Base-by-base conservation (phyloP, 306 rosid genomes). In the Trifolium pratense region DNA sequence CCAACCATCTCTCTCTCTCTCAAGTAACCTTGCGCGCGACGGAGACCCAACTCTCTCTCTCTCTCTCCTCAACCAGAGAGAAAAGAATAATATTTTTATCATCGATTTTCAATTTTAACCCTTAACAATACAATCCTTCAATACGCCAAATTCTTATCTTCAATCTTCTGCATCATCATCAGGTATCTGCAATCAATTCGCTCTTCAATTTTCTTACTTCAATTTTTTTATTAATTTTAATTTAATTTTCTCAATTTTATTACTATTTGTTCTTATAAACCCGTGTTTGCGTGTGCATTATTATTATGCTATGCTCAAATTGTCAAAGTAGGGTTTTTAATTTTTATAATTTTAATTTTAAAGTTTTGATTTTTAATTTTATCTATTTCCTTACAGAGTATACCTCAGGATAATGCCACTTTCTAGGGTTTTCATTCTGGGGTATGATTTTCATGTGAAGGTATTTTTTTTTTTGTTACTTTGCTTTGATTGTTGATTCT, bases 371-470 rank as follows among this genome's bases (percentile, higher is more conserved):
- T 21, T 49, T 53, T 11, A 11, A 37, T 74, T 26, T 31, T 7
- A 3, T 66, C 62, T 71, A 40, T 64, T 76, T 81, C 75, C 48
- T 84, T 80, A 88, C 80, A 83, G 84, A 81, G 86, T 57, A n/a
- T n/a, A 71, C 45, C 75, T 79, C 56, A 61, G 72, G 84, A 75
- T 81, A 81, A 78, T 88, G 83, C 78, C 61, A 73, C 74, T 76
- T 76, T 87, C 73, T 87, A 89, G 92, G 95, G 92, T 84, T 91
- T 89, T 66, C 66, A 80, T 51, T 78, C 6, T 23, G 67, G 70
- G 73, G 63, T 25, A 46, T 75, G 75, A 73, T 78, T 75, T 86
- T 65, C 69, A 40, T 80, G 74, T 66, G 45, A 68, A 69, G 84
- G 82, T 59, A 46, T 63, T 60, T 32, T 52, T 57, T 62, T 70